Percentiles rank a stretch among this genome's conserved stretches.
Conservation (phyloP, 179 eudicot species). For the Corrigiola litoralis region DNA sequence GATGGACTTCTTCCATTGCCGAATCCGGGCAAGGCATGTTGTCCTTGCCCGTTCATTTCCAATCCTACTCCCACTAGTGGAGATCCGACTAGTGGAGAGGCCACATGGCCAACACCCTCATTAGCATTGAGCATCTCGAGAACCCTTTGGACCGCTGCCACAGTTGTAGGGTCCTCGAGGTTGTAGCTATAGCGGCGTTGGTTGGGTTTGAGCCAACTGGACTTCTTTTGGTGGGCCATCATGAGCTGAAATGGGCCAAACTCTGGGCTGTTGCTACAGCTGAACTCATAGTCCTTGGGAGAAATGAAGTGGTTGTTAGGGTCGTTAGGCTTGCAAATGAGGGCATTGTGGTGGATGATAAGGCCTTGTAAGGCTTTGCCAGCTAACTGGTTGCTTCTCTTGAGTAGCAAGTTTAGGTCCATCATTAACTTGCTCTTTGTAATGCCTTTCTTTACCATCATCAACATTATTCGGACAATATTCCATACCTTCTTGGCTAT, state of each 20-base stretch:
- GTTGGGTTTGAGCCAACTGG: slow-evolving; percentile 10
- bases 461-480: slow-evolving; percentile 19
- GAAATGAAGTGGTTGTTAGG: slow-evolving; percentile 15
- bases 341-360: slow-evolving; percentile 19
- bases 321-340: slow-evolving; percentile 23
- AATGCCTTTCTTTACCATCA: slow-evolving; percentile 29
- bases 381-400: slow-evolving; percentile 28
- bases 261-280: slow-evolving; percentile 38
- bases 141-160: slow-evolving; percentile 31
- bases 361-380: slow-evolving; percentile 24
- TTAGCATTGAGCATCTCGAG: slow-evolving; percentile 30
- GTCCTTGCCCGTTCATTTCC: slow-evolving; percentile 6
- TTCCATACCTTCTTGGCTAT: slow-evolving; percentile 28
- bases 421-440: slow-evolving; percentile 31
- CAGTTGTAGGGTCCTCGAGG: slow-evolving; percentile 30
- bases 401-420: slow-evolving; percentile 28
- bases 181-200: slow-evolving; percentile 10
- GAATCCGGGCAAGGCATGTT: slow-evolving; percentile 16
- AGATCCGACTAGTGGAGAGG: slow-evolving; percentile 11
- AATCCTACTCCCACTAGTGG: background rate
- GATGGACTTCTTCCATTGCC: slow-evolving; percentile 25
- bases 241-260: slow-evolving; percentile 22
- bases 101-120: slow-evolving; percentile 14
- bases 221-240: slow-evolving; percentile 25
- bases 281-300: slow-evolving; percentile 34